A percentile compares a stretch with the other conserved stretches of the same genome.
phyloP scores from a whole-genome alignment of 768 basidiomycete genomes.

The Clitopilus hobsonii region DNA sequence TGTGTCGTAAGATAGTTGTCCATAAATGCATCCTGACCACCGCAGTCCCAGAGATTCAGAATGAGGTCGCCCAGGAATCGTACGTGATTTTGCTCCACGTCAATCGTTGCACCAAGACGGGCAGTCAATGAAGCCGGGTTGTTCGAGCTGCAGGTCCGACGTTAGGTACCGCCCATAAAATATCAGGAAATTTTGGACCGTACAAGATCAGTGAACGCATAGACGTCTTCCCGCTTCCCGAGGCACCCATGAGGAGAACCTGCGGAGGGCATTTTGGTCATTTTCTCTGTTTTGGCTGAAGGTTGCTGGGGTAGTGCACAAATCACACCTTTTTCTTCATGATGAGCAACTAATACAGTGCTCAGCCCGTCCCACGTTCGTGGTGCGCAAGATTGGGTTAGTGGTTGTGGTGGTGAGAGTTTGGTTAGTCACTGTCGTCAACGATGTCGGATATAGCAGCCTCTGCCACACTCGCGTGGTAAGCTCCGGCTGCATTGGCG shows the following conservation, averaged over 20 bases:
- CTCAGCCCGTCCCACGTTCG: conserved; percentile 9
- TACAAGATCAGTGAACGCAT: conserved; percentile 99
- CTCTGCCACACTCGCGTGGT: neutral
- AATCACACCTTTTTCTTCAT: conserved; percentile 62
- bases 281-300: conserved; percentile 7
- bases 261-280: conserved; percentile 28
- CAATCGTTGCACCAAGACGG: conserved; percentile 93
- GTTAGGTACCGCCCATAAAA: conserved; percentile 2
- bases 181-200: conserved; percentile 24
- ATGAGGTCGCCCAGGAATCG: conserved; percentile 95
- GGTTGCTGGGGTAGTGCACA: conserved; percentile 7
- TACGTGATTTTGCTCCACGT: conserved; percentile 97
- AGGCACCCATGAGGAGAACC: conserved; percentile 98
- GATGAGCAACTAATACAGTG: conserved; percentile 11
- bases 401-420: conserved; percentile 10
- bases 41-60: conserved; percentile 98
- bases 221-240: conserved; percentile 91
- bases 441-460: conserved; percentile 1
- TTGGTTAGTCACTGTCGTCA: neutral
- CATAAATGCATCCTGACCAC: conserved; percentile 97
- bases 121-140: conserved; percentile 90
- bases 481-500: neutral
- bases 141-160: conserved; percentile 62
- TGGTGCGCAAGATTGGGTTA: conserved; percentile 13
- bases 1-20: conserved; percentile 93